phyloP scores from a whole-genome alignment of 2,329 filamentous ascomycete species.

The Diatrype stigma region DNA sequence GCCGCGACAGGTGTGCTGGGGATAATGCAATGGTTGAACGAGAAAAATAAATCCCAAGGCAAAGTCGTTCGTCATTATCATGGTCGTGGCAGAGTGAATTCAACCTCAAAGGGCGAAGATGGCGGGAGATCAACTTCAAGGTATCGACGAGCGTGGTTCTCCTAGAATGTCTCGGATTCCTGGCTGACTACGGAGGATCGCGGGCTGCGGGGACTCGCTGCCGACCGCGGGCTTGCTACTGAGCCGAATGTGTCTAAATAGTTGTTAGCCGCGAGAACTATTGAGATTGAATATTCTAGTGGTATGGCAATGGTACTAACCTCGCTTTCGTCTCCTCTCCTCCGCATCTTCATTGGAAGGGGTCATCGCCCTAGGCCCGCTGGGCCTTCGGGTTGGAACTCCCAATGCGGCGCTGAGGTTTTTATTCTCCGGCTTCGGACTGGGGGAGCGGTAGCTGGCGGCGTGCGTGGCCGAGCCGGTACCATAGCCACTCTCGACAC shows the following conservation, averaged over 20 bases:
- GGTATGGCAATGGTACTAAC: conserved; percentile 32
- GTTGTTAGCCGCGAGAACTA: neutral
- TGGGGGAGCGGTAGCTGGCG: conserved; percentile 44
- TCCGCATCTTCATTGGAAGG: conserved; percentile 45
- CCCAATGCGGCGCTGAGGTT: conserved; percentile 52
- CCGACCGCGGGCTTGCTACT: conserved; percentile 28
- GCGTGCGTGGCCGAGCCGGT: conserved; percentile 42
- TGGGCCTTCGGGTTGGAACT: conserved; percentile 50
- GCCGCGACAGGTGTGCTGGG: neutral
- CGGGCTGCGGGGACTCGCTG: conserved; percentile 17
- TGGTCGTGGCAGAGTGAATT: conserved; percentile 16
- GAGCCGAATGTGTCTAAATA: conserved; percentile 50
- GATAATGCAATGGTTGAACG: neutral
- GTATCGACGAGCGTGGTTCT: conserved; percentile 19
- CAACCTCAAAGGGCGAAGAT: conserved; percentile 25
- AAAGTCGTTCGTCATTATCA: neutral
- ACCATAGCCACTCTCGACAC: conserved; percentile 51
- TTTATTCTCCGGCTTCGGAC: conserved; percentile 53
- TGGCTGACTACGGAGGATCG: conserved; percentile 33
- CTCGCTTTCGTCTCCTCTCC: conserved; percentile 53
- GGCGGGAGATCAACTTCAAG: conserved; percentile 22
- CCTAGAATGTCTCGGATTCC: conserved; percentile 52
- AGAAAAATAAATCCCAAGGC: neutral
- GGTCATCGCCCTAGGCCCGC: conserved; percentile 58
- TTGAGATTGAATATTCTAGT: neutral